phyloP scores from a whole-genome alignment of 2,329 filamentous ascomycete genomes.

The Aureobasidium sp. region DNA sequence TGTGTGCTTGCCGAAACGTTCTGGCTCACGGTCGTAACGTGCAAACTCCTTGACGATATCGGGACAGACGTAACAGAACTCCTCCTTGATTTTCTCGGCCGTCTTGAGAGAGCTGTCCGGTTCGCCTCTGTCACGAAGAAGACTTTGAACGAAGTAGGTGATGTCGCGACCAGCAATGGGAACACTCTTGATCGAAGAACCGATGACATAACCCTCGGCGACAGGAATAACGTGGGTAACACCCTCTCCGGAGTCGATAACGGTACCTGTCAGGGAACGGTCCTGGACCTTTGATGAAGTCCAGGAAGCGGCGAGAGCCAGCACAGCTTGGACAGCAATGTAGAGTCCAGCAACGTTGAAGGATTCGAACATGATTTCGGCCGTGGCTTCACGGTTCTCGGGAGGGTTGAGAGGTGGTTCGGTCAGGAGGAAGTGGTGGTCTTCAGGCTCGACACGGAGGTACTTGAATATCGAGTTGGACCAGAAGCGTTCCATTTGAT shows the following conservation, averaged over 20 bases:
- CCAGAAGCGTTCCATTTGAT: constrained; percentile 99
- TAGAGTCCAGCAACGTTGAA: constrained; percentile 99
- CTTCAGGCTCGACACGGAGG: constrained; percentile 91
- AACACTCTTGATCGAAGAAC: constrained; percentile 97
- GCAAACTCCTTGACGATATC: constrained; percentile 99
- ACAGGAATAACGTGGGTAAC: constrained; percentile 99
- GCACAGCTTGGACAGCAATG: constrained; percentile 94
- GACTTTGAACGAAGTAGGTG: constrained; percentile 95
- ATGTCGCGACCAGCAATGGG: constrained; percentile 97
- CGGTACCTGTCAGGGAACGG: constrained; percentile 88
- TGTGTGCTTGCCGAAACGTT: constrained; percentile 81
- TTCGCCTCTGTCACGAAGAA: constrained; percentile 92
- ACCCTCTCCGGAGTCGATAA: constrained; percentile 97
- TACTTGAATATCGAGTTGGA: constrained; percentile 99
- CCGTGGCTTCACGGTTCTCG: constrained; percentile 97
- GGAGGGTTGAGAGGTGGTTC: constrained; percentile 92
- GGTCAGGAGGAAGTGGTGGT: constrained; percentile 96
- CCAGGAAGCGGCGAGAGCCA: constrained; percentile 95
- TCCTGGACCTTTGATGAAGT: constrained; percentile 97
- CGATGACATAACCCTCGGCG: constrained; percentile 97
- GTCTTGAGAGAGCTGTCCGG: constrained; percentile 95
- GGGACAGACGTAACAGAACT: constrained; percentile 96
- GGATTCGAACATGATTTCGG: constrained; percentile 99
- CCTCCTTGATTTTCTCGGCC: constrained; percentile 96
- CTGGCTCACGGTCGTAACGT: constrained; percentile 82